Conservation (phyloP, 345 rosid species). For the Rhizophora apiculata region DNA sequence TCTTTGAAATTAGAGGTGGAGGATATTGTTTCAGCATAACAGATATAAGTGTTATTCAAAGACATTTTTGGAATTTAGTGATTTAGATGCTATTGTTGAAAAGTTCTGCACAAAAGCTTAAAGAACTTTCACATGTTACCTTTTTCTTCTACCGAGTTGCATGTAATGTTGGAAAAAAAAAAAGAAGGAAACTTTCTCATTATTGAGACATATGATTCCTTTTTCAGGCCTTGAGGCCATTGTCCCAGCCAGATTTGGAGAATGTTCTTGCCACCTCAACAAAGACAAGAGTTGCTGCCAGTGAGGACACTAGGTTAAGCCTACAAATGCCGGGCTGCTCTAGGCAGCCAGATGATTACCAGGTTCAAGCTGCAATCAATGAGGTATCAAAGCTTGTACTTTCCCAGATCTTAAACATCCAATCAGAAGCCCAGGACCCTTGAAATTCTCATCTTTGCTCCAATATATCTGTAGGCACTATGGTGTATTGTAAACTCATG, state of each 20-base stretch:
- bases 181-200: background rate
- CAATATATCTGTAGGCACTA: background rate
- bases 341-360: conserved; percentile 56
- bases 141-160: background rate
- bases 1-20: background rate
- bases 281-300: conserved; percentile 77
- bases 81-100: background rate
- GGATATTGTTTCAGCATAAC: background rate
- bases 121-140: background rate
- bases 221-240: conserved; percentile 66
- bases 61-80: background rate
- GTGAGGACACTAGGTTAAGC: conserved; percentile 55
- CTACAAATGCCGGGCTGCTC: conserved; percentile 53
- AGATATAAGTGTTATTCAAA: background rate
- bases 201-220: background rate
- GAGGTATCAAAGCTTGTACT: conserved; percentile 81
- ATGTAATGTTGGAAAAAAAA: background rate
- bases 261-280: conserved; percentile 60
- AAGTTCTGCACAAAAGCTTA: background rate
- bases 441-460: conserved; percentile 24
- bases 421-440: conserved; percentile 56
- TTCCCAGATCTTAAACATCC: conserved; percentile 74
- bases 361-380: conserved; percentile 68
- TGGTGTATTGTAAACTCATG: background rate
- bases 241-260: conserved; percentile 65